phyloP scores from a whole-genome alignment of 108 stramenopile genomes.

The Cyclostephanos tholiformis region DNA sequence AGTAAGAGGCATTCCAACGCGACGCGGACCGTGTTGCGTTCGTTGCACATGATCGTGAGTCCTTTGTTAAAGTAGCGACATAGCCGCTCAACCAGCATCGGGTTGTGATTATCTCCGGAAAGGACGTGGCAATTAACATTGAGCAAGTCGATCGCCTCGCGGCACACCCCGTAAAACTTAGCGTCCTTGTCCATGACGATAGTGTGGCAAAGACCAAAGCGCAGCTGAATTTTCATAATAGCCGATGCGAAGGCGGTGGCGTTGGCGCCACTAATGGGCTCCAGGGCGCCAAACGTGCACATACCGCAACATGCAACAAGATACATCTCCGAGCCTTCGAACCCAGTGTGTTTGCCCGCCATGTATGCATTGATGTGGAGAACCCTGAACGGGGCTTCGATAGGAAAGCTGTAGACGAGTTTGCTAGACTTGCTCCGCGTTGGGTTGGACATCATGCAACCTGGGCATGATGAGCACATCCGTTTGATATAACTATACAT shows the following conservation, averaged over 20 bases:
- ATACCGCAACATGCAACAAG: slow-evolving; percentile 6
- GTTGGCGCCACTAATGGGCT: slow-evolving; percentile 1
- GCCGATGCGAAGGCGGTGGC: slow-evolving; percentile 1
- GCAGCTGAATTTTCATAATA: slow-evolving; percentile 27
- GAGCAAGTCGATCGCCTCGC: no score
- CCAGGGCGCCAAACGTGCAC: slow-evolving; percentile 7
- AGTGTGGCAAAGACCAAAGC: no score
- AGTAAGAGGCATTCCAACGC: no score
- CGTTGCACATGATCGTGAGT: no score
- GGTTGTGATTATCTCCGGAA: no score
- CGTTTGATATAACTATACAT: background rate
- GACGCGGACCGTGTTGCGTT: no score
- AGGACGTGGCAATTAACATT: no score
- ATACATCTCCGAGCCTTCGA: background rate
- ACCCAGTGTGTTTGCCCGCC: slow-evolving; percentile 12
- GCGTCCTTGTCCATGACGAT: no score
- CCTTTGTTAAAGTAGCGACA: no score
- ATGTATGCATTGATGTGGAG: slow-evolving; percentile 15
- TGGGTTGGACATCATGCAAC: background rate
- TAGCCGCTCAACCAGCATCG: no score
- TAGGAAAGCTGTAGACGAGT: background rate
- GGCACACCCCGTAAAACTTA: no score
- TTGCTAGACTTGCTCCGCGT: background rate
- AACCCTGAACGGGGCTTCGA: slow-evolving; percentile 14
- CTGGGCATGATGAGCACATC: background rate